A percentile compares a stretch with the other conserved stretches of the same genome.
These are phyloP conservation scores for Cladosporium oxysporum DNA, from an alignment of 2,329 filamentous ascomycete species.

Conservation along the genomic window DNA sequence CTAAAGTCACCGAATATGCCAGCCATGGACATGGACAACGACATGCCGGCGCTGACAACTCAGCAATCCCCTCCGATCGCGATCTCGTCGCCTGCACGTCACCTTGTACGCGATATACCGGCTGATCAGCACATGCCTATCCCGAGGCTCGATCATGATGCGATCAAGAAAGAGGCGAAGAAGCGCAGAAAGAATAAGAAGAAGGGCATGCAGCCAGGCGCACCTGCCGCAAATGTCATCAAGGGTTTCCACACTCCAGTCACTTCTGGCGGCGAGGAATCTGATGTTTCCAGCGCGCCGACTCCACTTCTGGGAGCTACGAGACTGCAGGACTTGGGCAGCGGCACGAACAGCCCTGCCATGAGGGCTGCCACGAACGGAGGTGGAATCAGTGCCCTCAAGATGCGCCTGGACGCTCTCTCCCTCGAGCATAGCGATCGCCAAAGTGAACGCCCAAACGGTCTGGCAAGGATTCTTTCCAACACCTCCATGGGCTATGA, in stretches of 20 bases:
- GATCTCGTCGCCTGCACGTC: slow-evolving; percentile 31
- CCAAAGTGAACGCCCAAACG: slow-evolving; percentile 37
- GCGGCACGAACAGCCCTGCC: slow-evolving; percentile 50
- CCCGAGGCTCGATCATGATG: slow-evolving; percentile 38
- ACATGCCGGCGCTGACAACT: slow-evolving; percentile 28
- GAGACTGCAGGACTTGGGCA: slow-evolving; percentile 46
- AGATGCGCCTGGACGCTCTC: slow-evolving; percentile 77
- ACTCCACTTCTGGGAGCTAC: slow-evolving; percentile 40
- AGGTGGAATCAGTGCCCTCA: slow-evolving; percentile 79
- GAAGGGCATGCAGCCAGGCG: slow-evolving; percentile 38
- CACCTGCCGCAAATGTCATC: slow-evolving; percentile 44
- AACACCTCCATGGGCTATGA: slow-evolving; percentile 43
- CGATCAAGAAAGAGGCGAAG: slow-evolving; percentile 39
- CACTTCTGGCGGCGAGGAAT: slow-evolving; percentile 58
- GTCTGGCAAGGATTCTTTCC: slow-evolving; percentile 42
- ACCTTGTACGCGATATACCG: slow-evolving; percentile 27
- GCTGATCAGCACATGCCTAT: slow-evolving; percentile 28
- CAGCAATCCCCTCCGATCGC: slow-evolving; percentile 35
- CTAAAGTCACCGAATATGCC: slow-evolving; percentile 31
- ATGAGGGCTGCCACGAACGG: slow-evolving; percentile 51
- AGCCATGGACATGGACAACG: slow-evolving; percentile 32
- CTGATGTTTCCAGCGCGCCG: slow-evolving; percentile 48
- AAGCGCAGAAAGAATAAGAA: slow-evolving; percentile 43
- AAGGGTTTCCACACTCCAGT: slow-evolving; percentile 54
- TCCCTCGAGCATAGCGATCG: slow-evolving; percentile 63